Percentiles rank a stretch among this genome's conserved stretches.
Evolutionary conservation across 225 moss, liverwort and hornwort genomes (phyloP).

Genomic region (Polytrichum commune): DNA sequence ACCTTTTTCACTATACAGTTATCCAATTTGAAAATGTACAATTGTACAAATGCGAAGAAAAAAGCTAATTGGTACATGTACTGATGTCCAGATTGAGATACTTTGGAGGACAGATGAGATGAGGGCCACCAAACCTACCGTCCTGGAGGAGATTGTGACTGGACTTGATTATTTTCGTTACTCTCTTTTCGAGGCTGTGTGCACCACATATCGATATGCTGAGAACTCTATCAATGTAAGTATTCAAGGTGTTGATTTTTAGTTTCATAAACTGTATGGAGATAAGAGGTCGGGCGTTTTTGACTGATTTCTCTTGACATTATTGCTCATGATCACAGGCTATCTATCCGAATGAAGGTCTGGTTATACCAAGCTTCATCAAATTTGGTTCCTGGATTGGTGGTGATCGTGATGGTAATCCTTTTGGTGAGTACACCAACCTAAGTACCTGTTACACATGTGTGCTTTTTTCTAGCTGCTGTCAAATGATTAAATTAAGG

Average conservation of each 20-base stretch:
- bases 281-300: background rate
- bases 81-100: conserved; percentile 63
- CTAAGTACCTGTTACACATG: background rate
- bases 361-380: conserved; percentile 77
- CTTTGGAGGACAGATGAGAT: conserved; percentile 99
- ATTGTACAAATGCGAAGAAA: no score
- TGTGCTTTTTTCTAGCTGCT: no score
- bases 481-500: no score
- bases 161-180: conserved; percentile 94
- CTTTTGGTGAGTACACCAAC: conserved; percentile 58
- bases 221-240: conserved; percentile 80
- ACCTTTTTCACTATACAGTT: background rate
- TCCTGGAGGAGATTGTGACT: conserved; percentile 88
- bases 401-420: conserved; percentile 98
- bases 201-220: conserved; percentile 96
- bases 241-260: background rate
- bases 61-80: no score
- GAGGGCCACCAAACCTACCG: conserved; percentile 88
- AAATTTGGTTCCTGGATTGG: conserved; percentile 99
- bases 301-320: conserved; percentile 8
- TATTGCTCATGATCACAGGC: conserved; percentile 33
- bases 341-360: conserved; percentile 64
- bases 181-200: conserved; percentile 92
- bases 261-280: conserved; percentile 1
- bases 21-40: background rate